Evolutionary conservation across 2,329 filamentous ascomycete genomes (phyloP).

Genomic region (Lachnellula suecica): DNA sequence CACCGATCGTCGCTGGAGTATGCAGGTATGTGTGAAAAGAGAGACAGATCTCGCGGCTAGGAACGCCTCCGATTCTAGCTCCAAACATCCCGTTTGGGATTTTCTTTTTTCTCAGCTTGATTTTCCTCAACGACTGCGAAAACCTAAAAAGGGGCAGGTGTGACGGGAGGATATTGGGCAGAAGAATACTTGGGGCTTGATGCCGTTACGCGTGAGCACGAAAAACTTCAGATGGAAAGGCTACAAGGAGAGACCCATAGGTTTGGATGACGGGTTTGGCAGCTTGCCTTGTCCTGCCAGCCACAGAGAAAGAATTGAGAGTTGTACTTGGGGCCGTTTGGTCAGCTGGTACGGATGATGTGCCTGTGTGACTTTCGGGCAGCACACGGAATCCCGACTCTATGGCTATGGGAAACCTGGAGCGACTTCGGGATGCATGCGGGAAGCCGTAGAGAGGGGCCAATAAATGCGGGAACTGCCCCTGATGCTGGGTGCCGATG

Average conservation of each 20-base stretch:
- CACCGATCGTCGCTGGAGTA: too few relatives aligned
- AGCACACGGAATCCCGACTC: not conserved
- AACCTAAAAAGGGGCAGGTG: not conserved
- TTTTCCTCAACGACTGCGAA: too few relatives aligned
- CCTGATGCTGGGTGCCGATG: not conserved
- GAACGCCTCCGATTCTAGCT: not conserved
- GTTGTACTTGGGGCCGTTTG: not conserved
- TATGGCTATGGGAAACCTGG: not conserved
- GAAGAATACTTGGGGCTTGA: too few relatives aligned
- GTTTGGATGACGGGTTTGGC: not conserved
- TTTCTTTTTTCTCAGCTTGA: not conserved
- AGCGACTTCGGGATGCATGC: not conserved
- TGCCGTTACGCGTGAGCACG: too few relatives aligned
- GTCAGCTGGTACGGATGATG: not conserved
- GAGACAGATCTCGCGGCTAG: not conserved
- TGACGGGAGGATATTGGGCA: not conserved
- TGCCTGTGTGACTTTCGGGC: not conserved
- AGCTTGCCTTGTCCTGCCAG: not conserved
- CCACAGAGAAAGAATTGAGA: not conserved
- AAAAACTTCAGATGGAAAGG: not conserved
- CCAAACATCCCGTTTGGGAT: not conserved
- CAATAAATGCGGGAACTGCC: not conserved
- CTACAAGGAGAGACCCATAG: not conserved
- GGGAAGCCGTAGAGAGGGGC: not conserved
- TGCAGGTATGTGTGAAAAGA: not conserved